These are phyloP conservation scores for Dichotomopilus funicola DNA, from an alignment of 2,329 filamentous ascomycete species.

Conservation along the genomic window DNA sequence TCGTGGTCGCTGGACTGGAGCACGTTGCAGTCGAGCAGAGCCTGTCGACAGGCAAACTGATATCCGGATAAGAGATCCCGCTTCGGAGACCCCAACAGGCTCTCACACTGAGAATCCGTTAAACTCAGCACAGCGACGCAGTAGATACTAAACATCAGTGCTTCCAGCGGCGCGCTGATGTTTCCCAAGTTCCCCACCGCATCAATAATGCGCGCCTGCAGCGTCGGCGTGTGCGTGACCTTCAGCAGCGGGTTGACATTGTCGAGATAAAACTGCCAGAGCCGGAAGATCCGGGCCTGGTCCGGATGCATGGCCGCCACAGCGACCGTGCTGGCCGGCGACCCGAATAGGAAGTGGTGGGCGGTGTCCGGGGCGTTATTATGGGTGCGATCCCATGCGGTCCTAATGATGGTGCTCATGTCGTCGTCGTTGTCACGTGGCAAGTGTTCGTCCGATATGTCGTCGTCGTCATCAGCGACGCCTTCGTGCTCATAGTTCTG, in stretches of 20 bases:
- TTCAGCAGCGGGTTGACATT: constrained; percentile 55
- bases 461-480: too few relatives aligned
- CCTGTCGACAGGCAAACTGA: constrained; percentile 45
- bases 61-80: constrained; percentile 37
- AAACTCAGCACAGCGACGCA: constrained; percentile 38
- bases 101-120: constrained; percentile 35
- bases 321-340: constrained; percentile 34
- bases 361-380: constrained; percentile 27
- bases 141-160: constrained; percentile 52
- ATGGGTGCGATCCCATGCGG: constrained; percentile 39
- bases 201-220: constrained; percentile 48
- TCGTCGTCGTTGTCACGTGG: constrained; percentile 31
- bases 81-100: constrained; percentile 36
- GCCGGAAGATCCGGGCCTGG: constrained; percentile 38
- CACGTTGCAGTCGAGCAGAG: constrained; percentile 45
- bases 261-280: constrained; percentile 54
- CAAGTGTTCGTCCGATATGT: constrained; percentile 17
- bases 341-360: constrained; percentile 48
- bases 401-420: constrained; percentile 33
- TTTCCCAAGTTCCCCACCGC: constrained; percentile 37
- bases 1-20: constrained; percentile 44
- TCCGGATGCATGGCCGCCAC: constrained; percentile 46
- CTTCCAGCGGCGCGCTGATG: constrained; percentile 40
- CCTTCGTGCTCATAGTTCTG: too few relatives aligned
- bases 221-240: constrained; percentile 48